These are phyloP conservation scores for Fragilaria crotonensis DNA, from an alignment of 108 stramenopile genomes.

Conservation along the genomic window DNA sequence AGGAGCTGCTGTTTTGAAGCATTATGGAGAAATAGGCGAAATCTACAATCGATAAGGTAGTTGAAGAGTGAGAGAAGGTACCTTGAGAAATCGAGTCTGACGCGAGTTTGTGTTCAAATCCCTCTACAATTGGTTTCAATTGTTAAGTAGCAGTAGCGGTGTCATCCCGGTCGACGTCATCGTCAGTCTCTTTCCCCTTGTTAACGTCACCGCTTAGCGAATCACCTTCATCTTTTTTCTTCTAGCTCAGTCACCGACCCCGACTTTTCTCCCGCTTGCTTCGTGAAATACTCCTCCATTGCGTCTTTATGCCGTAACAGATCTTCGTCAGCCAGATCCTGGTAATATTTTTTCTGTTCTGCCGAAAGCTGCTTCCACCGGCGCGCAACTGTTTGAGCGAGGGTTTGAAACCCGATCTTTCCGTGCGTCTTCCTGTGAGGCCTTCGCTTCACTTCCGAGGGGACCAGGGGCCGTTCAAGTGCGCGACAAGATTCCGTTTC, in stretches of 20 bases:
- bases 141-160: no score
- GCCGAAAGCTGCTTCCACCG: constrained; percentile 47
- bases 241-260: no score
- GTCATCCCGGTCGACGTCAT: no score
- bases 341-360: constrained; percentile 34
- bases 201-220: no score
- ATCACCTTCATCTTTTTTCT: no score
- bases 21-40: constrained; percentile 53
- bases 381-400: constrained; percentile 45
- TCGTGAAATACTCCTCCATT: constrained; percentile 47
- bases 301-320: constrained; percentile 41
- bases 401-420: constrained; percentile 42
- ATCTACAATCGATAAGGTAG: constrained; percentile 62
- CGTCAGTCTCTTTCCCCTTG: no score
- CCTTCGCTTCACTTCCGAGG: constrained; percentile 33
- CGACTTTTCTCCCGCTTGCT: constrained; percentile 8
- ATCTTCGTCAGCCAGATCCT: constrained; percentile 45
- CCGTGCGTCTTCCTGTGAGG: constrained; percentile 61
- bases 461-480: constrained; percentile 33
- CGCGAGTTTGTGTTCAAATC: no score
- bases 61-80: no score
- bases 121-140: no score
- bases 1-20: constrained; percentile 49
- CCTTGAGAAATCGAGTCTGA: no score
- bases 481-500: constrained; percentile 8